A percentile compares a stretch with the other conserved stretches of the same genome.
Evolutionary conservation across 768 basidiomycete species (phyloP).

Genomic region (Lenzites betulinus): DNA sequence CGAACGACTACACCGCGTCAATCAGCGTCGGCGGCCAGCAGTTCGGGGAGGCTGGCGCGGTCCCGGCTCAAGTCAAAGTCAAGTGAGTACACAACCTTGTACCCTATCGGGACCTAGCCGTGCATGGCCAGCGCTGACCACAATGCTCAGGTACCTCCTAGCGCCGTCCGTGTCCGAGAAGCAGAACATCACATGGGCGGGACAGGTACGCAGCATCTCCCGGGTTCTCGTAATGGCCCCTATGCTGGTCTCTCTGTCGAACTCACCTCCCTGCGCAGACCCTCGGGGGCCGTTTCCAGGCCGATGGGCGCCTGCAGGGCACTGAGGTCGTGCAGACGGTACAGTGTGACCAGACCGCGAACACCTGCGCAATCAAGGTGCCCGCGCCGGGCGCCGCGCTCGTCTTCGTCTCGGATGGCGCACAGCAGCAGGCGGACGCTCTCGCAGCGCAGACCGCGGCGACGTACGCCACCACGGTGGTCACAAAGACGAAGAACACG

Average conservation of each 20-base stretch:
- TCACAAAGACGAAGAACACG: constrained; percentile 53
- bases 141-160: constrained; percentile 30
- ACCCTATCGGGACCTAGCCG: not conserved
- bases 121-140: not conserved
- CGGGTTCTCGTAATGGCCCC: too few species aligned
- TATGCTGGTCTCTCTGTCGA: not conserved
- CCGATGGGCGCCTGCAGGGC: constrained; percentile 44
- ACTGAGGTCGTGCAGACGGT: constrained; percentile 37
- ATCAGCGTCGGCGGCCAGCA: constrained; percentile 36
- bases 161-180: constrained; percentile 45
- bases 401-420: constrained; percentile 61
- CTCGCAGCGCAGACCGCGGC: constrained; percentile 35
- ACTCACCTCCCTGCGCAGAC: constrained; percentile 23
- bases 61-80: constrained; percentile 35
- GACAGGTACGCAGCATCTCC: constrained; percentile 37
- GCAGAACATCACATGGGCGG: constrained; percentile 51
- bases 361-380: constrained; percentile 60
- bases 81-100: constrained; percentile 36
- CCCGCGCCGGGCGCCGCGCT: constrained; percentile 75
- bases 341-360: constrained; percentile 42
- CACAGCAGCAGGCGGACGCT: constrained; percentile 34
- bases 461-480: constrained; percentile 56
- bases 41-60: constrained; percentile 23
- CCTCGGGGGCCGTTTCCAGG: constrained; percentile 36
- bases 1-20: constrained; percentile 40